Base-by-base conservation (phyloP, 805 yeast species). In the Ogataea methanolica region DNA sequence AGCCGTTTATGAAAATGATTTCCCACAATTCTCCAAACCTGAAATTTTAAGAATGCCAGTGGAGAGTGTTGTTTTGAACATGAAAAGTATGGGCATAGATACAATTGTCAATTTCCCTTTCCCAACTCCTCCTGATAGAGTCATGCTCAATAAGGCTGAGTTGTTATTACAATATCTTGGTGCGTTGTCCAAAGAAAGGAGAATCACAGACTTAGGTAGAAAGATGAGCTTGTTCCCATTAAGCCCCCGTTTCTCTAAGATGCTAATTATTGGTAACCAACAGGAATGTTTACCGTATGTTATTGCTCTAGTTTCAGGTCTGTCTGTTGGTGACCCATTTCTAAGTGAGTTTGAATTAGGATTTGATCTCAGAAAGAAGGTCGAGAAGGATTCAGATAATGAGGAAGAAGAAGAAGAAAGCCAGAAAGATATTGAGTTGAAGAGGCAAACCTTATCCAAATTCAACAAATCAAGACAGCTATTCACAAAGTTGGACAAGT, bases 51-150 rank as follows among this genome's bases (percentile, higher is more conserved):
- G 98, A 54, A 91, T 89, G 95, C 98, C 99, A 0, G 89, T 90
- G 34, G 99, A 94, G 63, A 90, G 96, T 63, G 85, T 94, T n/a
- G 96, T 94, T 0, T 69, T 94, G 56, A 86, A 86, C 42, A 94
- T 94, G 99, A 94, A 94, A 67, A 80, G 92, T 53, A 94, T 94
- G 96, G 97, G 97, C 2, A 91, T 94, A 51, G 94, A 88, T 62
- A 87, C 86, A 45, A 84, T 94, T 35, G 71, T 82, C 21, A 92
- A 94, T 59, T 94, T 94, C 71, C 99, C 99, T 34, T 94, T 94
- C 69, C 69, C 98, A 4, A 91, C 98, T 0, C 88, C 96, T 2
- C 97, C 98, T 0, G 86, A 83, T 44, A 69, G 84, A 45, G 41
- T 43, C 0, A 71, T 85, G 33, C 69, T 94, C 37, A 65, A 63